These are phyloP conservation scores for Rachicladosporium sp. DNA, from an alignment of 2,329 filamentous ascomycete genomes.

Conservation along the genomic window DNA sequence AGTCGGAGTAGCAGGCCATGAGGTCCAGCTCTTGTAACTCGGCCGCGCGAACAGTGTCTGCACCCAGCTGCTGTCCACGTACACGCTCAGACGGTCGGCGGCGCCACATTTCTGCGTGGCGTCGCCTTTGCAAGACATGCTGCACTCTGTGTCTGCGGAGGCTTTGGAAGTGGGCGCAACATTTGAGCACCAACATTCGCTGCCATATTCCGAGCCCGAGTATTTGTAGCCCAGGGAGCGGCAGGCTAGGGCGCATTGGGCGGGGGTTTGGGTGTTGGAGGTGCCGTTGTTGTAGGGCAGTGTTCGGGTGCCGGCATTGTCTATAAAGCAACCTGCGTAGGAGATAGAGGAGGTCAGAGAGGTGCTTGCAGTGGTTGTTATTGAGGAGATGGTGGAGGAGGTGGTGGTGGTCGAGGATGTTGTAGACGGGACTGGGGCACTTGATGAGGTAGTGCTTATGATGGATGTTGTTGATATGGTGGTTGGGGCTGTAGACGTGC, in stretches of 20 bases:
- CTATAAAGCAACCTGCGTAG: conserved; percentile 19
- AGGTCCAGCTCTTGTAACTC: conserved; percentile 13
- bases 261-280: conserved; percentile 12
- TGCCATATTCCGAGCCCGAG: conserved; percentile 24
- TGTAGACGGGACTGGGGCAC: background rate
- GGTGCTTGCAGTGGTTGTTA: conserved; percentile 1
- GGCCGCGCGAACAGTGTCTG: conserved; percentile 14
- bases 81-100: conserved; percentile 13
- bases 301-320: conserved; percentile 12
- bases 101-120: conserved; percentile 19
- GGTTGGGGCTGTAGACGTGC: conserved; percentile 1
- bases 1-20: conserved; percentile 17
- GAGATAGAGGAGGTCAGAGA: conserved; percentile 11
- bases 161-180: conserved; percentile 4
- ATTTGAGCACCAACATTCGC: conserved; percentile 22
- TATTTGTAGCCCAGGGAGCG: conserved; percentile 14
- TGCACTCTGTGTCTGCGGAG: conserved; percentile 10
- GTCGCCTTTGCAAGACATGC: conserved; percentile 18
- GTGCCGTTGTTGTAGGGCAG: conserved; percentile 11
- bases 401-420: conserved; percentile 1
- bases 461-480: background rate
- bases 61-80: conserved; percentile 13
- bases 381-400: conserved; percentile 1
- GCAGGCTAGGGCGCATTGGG: conserved; percentile 16
- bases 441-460: background rate